phyloP scores from a whole-genome alignment of 2,329 filamentous ascomycete species.

The Biscogniauxia marginata region DNA sequence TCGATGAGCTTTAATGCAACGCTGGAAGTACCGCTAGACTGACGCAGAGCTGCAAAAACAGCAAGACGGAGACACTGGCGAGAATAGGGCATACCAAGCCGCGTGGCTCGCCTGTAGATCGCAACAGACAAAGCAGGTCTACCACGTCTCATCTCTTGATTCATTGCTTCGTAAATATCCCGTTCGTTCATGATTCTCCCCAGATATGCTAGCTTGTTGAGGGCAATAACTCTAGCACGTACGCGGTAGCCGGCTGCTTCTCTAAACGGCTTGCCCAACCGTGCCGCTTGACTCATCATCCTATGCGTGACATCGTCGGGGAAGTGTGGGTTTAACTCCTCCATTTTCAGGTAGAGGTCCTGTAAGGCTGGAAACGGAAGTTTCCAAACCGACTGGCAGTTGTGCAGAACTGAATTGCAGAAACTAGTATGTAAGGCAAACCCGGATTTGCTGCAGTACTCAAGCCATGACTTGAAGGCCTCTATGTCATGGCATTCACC shows the following conservation, averaged over 20 bases:
- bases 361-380: conserved; percentile 36
- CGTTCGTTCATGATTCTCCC: conserved; percentile 29
- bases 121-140: conserved; percentile 34
- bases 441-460: conserved; percentile 36
- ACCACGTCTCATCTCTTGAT: conserved; percentile 34
- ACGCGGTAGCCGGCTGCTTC: background rate
- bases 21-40: conserved; percentile 28
- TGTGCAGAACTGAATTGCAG: conserved; percentile 39
- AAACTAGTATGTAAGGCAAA: conserved; percentile 38
- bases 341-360: conserved; percentile 35
- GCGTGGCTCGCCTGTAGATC: conserved; percentile 39
- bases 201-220: conserved; percentile 22
- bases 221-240: conserved; percentile 9
- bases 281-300: conserved; percentile 36
- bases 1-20: conserved; percentile 41
- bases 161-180: conserved; percentile 41
- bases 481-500: conserved; percentile 37
- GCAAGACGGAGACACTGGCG: conserved; percentile 46
- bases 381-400: conserved; percentile 38
- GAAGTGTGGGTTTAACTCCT: conserved; percentile 31
- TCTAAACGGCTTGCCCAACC: conserved; percentile 8
- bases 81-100: conserved; percentile 37
- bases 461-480: conserved; percentile 42
- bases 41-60: conserved; percentile 42
- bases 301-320: conserved; percentile 39